A percentile compares a stretch with the other conserved stretches of the same genome.
phyloP scores from a whole-genome alignment of 2,329 filamentous ascomycete species.

The Trematosphaeria pertusa region DNA sequence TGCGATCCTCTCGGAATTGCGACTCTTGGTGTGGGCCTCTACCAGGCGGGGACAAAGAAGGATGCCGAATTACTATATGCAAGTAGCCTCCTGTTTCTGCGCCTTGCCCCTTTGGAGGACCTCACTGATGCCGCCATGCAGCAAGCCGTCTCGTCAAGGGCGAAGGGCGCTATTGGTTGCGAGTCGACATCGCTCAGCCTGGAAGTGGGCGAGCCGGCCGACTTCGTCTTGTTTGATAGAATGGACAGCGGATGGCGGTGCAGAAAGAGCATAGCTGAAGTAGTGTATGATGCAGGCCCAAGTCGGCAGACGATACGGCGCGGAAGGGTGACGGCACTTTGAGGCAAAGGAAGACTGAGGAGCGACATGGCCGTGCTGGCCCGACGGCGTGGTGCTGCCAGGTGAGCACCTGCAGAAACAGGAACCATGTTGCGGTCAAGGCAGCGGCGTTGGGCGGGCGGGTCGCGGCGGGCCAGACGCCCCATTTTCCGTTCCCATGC shows the following conservation, averaged over 20 bases:
- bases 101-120: slow-evolving; percentile 2
- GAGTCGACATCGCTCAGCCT: slow-evolving; percentile 38
- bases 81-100: slow-evolving; percentile 33
- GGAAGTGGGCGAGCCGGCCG: slow-evolving; percentile 46
- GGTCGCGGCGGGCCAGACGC: too few species aligned
- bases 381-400: too few species aligned
- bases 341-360: slow-evolving; percentile 1
- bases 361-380: too few species aligned
- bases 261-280: slow-evolving; percentile 51
- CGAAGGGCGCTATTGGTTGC: slow-evolving; percentile 51
- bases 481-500: not conserved
- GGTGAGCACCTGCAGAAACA: too few species aligned
- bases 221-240: slow-evolving; percentile 53
- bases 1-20: slow-evolving; percentile 71
- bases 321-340: slow-evolving; percentile 28
- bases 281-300: slow-evolving; percentile 54
- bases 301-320: slow-evolving; percentile 37
- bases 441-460: too few species aligned
- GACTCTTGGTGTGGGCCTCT: slow-evolving; percentile 68
- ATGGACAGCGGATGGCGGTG: slow-evolving; percentile 49
- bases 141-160: slow-evolving; percentile 58
- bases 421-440: slow-evolving; percentile 5
- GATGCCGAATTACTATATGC: slow-evolving; percentile 67
- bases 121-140: slow-evolving; percentile 35
- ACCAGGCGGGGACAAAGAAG: slow-evolving; percentile 68